These are phyloP conservation scores for Lachnellula subtilissima DNA, from an alignment of 2,329 filamentous ascomycete species.

Conservation along the genomic window DNA sequence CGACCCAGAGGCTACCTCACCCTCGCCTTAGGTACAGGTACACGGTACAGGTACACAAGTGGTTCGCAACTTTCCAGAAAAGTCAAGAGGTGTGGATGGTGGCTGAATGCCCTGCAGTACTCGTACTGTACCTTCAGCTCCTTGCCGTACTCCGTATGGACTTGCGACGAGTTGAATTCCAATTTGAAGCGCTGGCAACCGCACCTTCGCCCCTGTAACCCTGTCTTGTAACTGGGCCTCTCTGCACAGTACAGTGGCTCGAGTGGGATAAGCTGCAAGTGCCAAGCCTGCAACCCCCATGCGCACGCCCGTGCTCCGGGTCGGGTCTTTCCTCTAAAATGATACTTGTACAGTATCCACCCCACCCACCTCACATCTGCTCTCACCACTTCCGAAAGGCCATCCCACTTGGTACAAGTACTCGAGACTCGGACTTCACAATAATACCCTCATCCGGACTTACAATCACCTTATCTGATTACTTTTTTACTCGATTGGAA, in stretches of 20 bases:
- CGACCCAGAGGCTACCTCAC: neutral
- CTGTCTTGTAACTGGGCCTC: neutral
- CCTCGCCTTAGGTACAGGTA: neutral
- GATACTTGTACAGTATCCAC: neutral
- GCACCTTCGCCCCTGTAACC: too few relatives aligned
- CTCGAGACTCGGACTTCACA: neutral
- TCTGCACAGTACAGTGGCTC: too few relatives aligned
- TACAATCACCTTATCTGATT: neutral
- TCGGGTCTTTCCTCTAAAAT: neutral
- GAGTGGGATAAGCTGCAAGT: too few relatives aligned
- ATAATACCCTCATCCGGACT: neutral
- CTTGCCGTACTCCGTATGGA: neutral
- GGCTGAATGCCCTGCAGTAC: neutral
- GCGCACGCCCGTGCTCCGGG: neutral
- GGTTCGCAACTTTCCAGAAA: neutral
- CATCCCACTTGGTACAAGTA: neutral
- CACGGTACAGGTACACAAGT: neutral
- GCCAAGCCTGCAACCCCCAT: neutral
- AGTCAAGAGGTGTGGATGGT: neutral
- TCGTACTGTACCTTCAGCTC: neutral
- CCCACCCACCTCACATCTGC: neutral
- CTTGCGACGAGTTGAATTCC: neutral
- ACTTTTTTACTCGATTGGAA: neutral
- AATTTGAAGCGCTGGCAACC: too few relatives aligned
- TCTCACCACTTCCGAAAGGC: neutral